phyloP scores from a whole-genome alignment of 2,329 filamentous ascomycete genomes.

The Keithomyces neogunnii region DNA sequence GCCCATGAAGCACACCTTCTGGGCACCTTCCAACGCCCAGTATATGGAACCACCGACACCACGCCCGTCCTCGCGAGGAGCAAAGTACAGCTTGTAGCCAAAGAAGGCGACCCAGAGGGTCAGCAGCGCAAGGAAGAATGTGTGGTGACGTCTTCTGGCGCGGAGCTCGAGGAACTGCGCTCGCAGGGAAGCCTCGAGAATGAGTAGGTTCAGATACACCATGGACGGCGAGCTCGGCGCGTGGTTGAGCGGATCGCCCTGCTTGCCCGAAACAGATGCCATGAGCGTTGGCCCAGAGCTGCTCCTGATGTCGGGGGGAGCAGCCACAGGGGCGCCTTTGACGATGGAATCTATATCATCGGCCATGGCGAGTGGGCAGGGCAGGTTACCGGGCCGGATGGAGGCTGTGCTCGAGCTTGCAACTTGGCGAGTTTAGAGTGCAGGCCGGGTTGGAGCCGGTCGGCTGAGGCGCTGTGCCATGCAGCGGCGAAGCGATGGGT shows the following conservation, averaged over 20 bases:
- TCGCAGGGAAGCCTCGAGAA: conserved; percentile 89
- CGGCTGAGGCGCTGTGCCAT: conserved; percentile 2
- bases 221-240: conserved; percentile 88
- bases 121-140: conserved; percentile 79
- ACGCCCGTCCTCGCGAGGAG: conserved; percentile 89
- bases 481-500: background rate
- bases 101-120: conserved; percentile 76
- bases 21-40: conserved; percentile 85
- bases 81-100: conserved; percentile 82
- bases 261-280: conserved; percentile 33
- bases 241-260: conserved; percentile 64
- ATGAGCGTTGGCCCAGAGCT: conserved; percentile 33
- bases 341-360: conserved; percentile 78
- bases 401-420: background rate
- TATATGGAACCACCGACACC: conserved; percentile 91
- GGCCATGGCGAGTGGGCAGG: conserved; percentile 36
- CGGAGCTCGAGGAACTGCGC: conserved; percentile 88
- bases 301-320: conserved; percentile 41
- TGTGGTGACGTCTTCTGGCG: conserved; percentile 81
- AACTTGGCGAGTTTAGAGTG: background rate
- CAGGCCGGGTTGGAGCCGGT: conserved; percentile 4
- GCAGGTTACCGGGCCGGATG: too few species aligned
- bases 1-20: conserved; percentile 87
- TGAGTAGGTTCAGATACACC: conserved; percentile 96
- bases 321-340: conserved; percentile 72